A percentile compares a stretch with the other conserved stretches of the same genome.
phyloP scores from a whole-genome alignment of 768 basidiomycete species.

The Hygrophorus russula region DNA sequence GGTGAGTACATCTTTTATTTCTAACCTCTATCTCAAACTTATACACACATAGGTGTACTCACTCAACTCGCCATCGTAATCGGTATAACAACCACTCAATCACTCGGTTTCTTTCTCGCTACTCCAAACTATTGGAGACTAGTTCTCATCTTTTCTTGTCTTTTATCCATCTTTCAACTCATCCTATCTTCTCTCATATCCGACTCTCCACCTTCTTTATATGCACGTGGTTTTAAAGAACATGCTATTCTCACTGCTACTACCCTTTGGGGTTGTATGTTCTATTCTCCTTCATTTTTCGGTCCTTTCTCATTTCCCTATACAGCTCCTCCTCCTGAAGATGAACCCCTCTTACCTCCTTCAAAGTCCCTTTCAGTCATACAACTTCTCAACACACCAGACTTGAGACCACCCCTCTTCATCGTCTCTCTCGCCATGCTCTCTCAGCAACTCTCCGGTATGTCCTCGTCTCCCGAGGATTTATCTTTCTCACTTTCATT shows the following conservation, averaged over 20 bases:
- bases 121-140: conserved; percentile 62
- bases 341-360: conserved; percentile 32
- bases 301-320: too few relatives aligned
- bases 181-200: conserved; percentile 40
- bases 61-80: conserved; percentile 78
- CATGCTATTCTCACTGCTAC: conserved; percentile 15
- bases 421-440: conserved; percentile 65
- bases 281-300: too few relatives aligned
- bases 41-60: conserved; percentile 67
- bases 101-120: conserved; percentile 59
- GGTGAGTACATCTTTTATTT: conserved; percentile 40
- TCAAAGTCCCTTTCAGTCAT: conserved; percentile 29
- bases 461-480: conserved; percentile 4
- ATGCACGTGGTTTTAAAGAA: conserved; percentile 33
- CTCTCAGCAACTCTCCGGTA: conserved; percentile 72
- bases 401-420: conserved; percentile 50
- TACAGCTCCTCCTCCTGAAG: conserved; percentile 7
- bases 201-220: conserved; percentile 68
- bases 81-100: conserved; percentile 81
- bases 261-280: not conserved
- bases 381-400: conserved; percentile 36
- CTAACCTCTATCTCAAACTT: too few relatives aligned
- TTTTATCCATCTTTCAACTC: conserved; percentile 45
- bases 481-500: not conserved
- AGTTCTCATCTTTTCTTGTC: conserved; percentile 54